phyloP scores from a whole-genome alignment of 1,284 basidiomycete species.

The Microbotryum silenes-acaulis region DNA sequence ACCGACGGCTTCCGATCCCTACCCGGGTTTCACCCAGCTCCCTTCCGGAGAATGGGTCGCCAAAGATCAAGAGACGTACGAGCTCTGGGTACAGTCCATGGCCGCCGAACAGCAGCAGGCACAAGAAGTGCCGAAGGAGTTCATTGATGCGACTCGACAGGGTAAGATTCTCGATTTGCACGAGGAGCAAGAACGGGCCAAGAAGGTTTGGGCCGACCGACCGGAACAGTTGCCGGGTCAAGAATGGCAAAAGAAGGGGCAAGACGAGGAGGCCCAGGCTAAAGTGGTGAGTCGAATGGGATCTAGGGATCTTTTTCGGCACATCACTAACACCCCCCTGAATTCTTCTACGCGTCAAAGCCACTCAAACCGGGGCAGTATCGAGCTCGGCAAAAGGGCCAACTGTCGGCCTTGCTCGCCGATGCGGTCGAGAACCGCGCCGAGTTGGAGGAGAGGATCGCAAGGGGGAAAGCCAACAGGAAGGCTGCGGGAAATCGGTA shows the following conservation, averaged over 20 bases:
- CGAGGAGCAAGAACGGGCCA: slow-evolving; percentile 12
- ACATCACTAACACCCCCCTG: no score
- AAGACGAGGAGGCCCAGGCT: slow-evolving; percentile 8
- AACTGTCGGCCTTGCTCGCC: slow-evolving; percentile 35
- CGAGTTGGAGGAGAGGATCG: slow-evolving; percentile 37
- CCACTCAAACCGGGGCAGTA: neutral
- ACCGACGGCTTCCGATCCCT: slow-evolving; percentile 30
- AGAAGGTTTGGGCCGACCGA: slow-evolving; percentile 20
- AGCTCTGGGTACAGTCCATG: slow-evolving; percentile 16
- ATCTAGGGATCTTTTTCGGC: no score
- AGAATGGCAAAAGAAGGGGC: slow-evolving; percentile 8
- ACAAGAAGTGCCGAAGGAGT: slow-evolving; percentile 9
- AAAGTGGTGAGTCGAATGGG: slow-evolving; percentile 2
- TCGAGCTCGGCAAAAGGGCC: slow-evolving; percentile 26
- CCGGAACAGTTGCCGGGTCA: slow-evolving; percentile 6
- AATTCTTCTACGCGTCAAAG: no score
- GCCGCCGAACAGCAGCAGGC: slow-evolving; percentile 1
- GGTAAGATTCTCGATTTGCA: slow-evolving; percentile 21
- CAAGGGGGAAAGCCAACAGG: slow-evolving; percentile 34
- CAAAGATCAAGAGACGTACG: slow-evolving; percentile 28
- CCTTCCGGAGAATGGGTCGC: slow-evolving; percentile 34
- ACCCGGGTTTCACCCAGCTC: slow-evolving; percentile 34
- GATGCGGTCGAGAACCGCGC: slow-evolving; percentile 36
- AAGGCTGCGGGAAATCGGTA: slow-evolving; percentile 37
- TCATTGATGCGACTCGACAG: slow-evolving; percentile 5